Conservation (phyloP, 805 yeast genomes). For the Yarrowia sp. region DNA sequence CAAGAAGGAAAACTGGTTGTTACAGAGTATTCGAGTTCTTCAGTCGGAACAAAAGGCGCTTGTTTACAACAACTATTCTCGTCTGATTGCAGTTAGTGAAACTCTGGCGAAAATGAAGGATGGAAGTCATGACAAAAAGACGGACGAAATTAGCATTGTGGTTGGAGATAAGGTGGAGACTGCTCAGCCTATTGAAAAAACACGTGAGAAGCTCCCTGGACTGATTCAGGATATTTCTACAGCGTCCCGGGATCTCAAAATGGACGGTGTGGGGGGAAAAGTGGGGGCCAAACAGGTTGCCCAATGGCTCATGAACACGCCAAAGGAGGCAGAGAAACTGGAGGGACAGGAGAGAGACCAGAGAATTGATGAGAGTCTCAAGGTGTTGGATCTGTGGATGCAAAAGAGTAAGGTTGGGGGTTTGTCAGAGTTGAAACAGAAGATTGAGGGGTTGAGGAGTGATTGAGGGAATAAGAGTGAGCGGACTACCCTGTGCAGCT, state of each 20-base stretch:
- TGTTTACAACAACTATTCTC: slow-evolving; percentile 41
- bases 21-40: slow-evolving; percentile 35
- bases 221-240: neutral
- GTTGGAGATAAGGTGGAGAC: neutral
- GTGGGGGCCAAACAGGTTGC: slow-evolving; percentile 6
- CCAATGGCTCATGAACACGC: slow-evolving; percentile 1
- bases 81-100: slow-evolving; percentile 39
- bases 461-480: too few species aligned
- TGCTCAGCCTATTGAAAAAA: neutral
- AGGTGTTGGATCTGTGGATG: slow-evolving; percentile 6
- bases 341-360: neutral
- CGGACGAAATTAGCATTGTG: neutral
- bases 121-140: neutral
- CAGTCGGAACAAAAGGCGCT: slow-evolving; percentile 41
- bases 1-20: slow-evolving; percentile 33
- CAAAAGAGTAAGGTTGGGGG: neutral
- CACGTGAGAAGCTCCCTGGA: neutral
- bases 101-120: slow-evolving; percentile 34
- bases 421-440: neutral
- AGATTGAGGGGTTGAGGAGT: neutral
- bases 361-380: neutral
- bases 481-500: too few species aligned
- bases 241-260: neutral
- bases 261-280: neutral
- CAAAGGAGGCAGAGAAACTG: neutral